Evolutionary conservation across 208 protist species (phyloP).

Genomic region (Acanthamoeba pearcei): DNA sequence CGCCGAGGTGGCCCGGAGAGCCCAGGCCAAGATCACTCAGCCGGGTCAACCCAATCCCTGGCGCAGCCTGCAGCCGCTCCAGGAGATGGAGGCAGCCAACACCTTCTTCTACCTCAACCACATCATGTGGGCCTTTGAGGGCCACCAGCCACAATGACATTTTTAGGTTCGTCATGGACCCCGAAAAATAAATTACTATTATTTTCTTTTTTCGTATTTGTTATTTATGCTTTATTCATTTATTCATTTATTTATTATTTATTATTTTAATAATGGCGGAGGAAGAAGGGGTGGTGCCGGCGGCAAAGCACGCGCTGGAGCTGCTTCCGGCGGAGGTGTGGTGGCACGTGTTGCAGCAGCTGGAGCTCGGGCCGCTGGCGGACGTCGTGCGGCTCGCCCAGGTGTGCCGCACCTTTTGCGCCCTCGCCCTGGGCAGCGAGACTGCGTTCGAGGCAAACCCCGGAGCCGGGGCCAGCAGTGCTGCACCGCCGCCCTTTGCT

Average conservation of each 20-base stretch:
- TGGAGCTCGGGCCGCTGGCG: neutral
- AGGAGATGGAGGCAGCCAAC: neutral
- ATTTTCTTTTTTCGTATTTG: neutral
- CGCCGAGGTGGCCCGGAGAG: neutral
- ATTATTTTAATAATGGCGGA: neutral
- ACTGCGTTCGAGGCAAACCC: neutral
- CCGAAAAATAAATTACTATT: neutral
- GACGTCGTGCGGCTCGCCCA: neutral
- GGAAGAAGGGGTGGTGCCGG: neutral
- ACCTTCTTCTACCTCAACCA: constrained; percentile 11
- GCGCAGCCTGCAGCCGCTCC: neutral
- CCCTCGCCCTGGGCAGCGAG: neutral
- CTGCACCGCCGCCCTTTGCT: neutral
- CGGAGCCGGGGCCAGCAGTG: no score
- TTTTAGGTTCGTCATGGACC: no score
- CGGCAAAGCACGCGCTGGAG: neutral
- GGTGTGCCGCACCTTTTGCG: neutral
- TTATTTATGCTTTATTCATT: neutral
- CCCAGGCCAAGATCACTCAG: neutral
- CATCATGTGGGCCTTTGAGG: neutral
- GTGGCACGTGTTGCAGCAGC: neutral
- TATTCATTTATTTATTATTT: neutral
- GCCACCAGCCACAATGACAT: neutral
- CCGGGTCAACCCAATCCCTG: neutral
- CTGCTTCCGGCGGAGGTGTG: neutral